Conservation (phyloP, 257 asterid species). For the Fraxinus cuspidata region DNA sequence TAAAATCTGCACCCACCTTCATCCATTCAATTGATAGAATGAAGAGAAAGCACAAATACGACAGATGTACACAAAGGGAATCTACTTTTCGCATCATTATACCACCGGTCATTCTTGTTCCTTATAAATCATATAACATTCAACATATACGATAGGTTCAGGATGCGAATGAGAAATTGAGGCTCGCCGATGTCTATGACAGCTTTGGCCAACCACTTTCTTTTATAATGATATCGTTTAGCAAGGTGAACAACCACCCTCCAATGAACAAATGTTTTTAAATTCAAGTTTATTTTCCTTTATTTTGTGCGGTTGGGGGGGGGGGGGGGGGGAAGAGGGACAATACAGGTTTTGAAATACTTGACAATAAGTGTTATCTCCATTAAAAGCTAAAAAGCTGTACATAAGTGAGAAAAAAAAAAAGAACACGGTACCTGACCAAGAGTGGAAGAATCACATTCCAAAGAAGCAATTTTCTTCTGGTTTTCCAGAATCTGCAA, state of each 20-base stretch:
- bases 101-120: background rate
- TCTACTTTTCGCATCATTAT: background rate
- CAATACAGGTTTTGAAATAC: background rate
- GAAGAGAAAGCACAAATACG: background rate
- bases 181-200: constrained; percentile 12
- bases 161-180: background rate
- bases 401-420: background rate
- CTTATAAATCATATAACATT: background rate
- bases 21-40: background rate
- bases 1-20: background rate
- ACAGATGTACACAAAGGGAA: background rate
- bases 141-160: background rate
- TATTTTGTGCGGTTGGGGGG: background rate
- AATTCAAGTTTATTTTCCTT: constrained; percentile 7
- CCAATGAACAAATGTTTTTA: background rate
- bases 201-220: constrained; percentile 15
- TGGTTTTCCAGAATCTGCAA: constrained; percentile 61
- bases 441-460: constrained; percentile 60
- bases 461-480: constrained; percentile 55
- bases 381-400: constrained; percentile 7
- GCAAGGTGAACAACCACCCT: constrained; percentile 7
- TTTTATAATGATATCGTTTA: constrained; percentile 15
- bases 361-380: constrained; percentile 3
- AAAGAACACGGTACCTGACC: constrained; percentile 45
- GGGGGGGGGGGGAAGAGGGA: background rate